Conservation (phyloP, 495 filamentous ascomycete genomes). For the Penicillium bialowiezense region DNA sequence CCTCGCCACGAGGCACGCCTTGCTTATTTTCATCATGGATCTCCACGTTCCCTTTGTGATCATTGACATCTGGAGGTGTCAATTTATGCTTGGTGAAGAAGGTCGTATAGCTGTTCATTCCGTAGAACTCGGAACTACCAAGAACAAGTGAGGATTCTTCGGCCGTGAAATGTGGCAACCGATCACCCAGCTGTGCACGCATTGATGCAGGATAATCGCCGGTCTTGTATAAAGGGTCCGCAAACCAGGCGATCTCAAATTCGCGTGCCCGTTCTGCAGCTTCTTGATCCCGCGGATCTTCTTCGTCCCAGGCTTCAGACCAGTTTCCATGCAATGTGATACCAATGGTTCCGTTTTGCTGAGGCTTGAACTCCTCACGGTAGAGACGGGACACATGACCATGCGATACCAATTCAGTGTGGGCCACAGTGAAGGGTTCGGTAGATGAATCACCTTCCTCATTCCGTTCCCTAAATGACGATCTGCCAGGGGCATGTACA, state of each 20-base stretch:
- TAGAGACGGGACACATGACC: conserved; percentile 39
- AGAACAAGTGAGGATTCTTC: conserved; percentile 41
- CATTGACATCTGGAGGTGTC: conserved; percentile 38
- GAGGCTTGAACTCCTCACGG: conserved; percentile 39
- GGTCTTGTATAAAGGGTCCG: conserved; percentile 45
- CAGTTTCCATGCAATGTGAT: conserved; percentile 51
- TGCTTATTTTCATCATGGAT: conserved; percentile 42
- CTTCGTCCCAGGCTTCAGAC: conserved; percentile 47
- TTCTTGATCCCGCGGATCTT: conserved; percentile 37
- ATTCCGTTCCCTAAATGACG: conserved; percentile 42
- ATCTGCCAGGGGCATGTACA: conserved; percentile 44
- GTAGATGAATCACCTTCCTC: conserved; percentile 44
- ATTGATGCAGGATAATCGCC: conserved; percentile 49
- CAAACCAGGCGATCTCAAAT: conserved; percentile 50
- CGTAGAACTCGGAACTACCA: conserved; percentile 50
- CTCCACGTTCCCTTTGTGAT: conserved; percentile 46
- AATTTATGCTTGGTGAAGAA: conserved; percentile 43
- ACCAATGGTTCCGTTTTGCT: conserved; percentile 42
- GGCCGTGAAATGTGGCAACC: conserved; percentile 41
- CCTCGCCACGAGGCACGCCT: conserved; percentile 41
- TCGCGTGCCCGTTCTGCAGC: conserved; percentile 45
- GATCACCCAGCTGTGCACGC: conserved; percentile 47
- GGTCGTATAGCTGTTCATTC: conserved; percentile 51
- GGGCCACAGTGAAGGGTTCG: conserved; percentile 45
- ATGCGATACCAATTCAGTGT: conserved; percentile 44